phyloP scores from a whole-genome alignment of 176 grass and related monocot species.

The Juncus effusus region DNA sequence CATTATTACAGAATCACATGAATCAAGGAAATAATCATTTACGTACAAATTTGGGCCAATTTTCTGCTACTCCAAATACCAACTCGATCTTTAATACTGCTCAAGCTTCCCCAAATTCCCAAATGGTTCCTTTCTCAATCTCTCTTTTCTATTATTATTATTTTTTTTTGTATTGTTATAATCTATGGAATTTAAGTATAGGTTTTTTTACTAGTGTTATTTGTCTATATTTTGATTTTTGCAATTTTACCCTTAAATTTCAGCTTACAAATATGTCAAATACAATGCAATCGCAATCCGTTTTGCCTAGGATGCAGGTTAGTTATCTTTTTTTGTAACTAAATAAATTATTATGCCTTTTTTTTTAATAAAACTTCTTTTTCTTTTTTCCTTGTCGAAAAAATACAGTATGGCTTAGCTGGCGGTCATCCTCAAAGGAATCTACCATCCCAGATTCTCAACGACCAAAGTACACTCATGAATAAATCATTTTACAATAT shows the following conservation, averaged over 20 bases:
- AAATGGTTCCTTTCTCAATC: slow-evolving; percentile 46
- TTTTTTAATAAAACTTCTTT: slow-evolving; percentile 6
- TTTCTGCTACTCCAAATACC: slow-evolving; percentile 66
- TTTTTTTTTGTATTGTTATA: slow-evolving; percentile 11
- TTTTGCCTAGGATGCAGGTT: slow-evolving; percentile 64
- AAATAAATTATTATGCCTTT: background rate
- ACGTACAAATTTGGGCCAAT: slow-evolving; percentile 75
- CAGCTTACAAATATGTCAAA: slow-evolving; percentile 84
- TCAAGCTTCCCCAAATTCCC: slow-evolving; percentile 85
- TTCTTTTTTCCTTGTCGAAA: slow-evolving; percentile 19
- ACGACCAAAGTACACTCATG: slow-evolving; percentile 64
- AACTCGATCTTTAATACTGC: slow-evolving; percentile 75
- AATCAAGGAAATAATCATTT: slow-evolving; percentile 39
- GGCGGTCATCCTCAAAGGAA: slow-evolving; percentile 53
- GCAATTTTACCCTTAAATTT: slow-evolving; percentile 29
- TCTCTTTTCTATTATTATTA: slow-evolving; percentile 4
- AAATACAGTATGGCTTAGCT: slow-evolving; percentile 12
- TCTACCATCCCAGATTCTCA: slow-evolving; percentile 76
- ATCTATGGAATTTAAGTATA: slow-evolving; percentile 11
- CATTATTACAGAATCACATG: slow-evolving; percentile 49
- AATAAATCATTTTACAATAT: no score
- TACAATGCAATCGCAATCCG: slow-evolving; percentile 47
- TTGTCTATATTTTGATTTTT: slow-evolving; percentile 9
- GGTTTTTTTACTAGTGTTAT: slow-evolving; percentile 12
- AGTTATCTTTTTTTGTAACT: slow-evolving; percentile 23